phyloP scores from a whole-genome alignment of 257 asterid species.

The Ballota nigra region DNA sequence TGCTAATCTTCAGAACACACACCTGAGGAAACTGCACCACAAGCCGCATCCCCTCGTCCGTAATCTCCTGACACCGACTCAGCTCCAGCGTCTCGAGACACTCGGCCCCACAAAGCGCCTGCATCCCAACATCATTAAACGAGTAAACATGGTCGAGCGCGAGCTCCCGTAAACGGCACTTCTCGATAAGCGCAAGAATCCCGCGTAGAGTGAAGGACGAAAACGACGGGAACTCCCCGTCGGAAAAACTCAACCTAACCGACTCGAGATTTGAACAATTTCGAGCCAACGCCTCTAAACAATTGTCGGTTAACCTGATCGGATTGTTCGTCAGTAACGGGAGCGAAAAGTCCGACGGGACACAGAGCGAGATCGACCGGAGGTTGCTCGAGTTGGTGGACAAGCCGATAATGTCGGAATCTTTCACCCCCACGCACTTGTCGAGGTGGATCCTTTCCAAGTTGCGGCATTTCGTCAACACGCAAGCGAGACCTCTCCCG shows the following conservation, averaged over 20 bases:
- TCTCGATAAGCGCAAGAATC: slow-evolving; percentile 51
- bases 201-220: slow-evolving; percentile 62
- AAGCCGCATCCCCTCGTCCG: slow-evolving; percentile 72
- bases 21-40: slow-evolving; percentile 46
- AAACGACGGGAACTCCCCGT: slow-evolving; percentile 57
- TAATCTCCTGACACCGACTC: slow-evolving; percentile 74
- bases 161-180: slow-evolving; percentile 69
- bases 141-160: slow-evolving; percentile 62
- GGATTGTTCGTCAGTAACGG: slow-evolving; percentile 62
- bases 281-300: slow-evolving; percentile 58
- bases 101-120: slow-evolving; percentile 58
- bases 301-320: slow-evolving; percentile 59
- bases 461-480: slow-evolving; percentile 65
- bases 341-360: slow-evolving; percentile 63
- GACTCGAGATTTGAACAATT: slow-evolving; percentile 59
- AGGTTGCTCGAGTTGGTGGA: slow-evolving; percentile 65
- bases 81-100: slow-evolving; percentile 60
- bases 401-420: slow-evolving; percentile 63
- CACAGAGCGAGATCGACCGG: slow-evolving; percentile 61
- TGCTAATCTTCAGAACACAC: slow-evolving; percentile 50
- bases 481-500: slow-evolving; percentile 81
- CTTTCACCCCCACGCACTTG: slow-evolving; percentile 81
- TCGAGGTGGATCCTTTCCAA: slow-evolving; percentile 63
- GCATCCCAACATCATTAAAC: slow-evolving; percentile 71
- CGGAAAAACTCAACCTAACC: slow-evolving; percentile 56